A percentile compares a stretch with the other conserved stretches of the same genome.
phyloP scores from a whole-genome alignment of 192 early-diverging fungal genomes.

The Coemansia sp. region DNA sequence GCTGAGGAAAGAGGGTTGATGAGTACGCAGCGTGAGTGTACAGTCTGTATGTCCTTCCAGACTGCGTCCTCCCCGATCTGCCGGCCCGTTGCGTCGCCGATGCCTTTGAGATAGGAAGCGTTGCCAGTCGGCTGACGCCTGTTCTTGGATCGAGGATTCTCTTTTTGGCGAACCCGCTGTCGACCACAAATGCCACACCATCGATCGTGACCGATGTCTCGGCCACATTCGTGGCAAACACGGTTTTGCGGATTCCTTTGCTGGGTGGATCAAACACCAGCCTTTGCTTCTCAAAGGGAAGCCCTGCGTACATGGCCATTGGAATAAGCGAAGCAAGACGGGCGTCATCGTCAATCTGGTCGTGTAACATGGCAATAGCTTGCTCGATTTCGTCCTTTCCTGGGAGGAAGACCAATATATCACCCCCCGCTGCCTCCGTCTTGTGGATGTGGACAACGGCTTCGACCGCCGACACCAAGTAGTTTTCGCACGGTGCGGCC shows the following conservation, averaged over 20 bases:
- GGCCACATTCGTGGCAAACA: conserved; percentile 95
- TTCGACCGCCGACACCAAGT: conserved; percentile 83
- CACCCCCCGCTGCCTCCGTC: conserved; percentile 88
- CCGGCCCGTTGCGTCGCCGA: conserved; percentile 89
- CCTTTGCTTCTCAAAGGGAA: conserved; percentile 84
- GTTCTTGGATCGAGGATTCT: conserved; percentile 87
- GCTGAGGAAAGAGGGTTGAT: conserved; percentile 86
- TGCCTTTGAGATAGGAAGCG: conserved; percentile 84
- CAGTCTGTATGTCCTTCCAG: conserved; percentile 91
- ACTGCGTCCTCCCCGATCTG: conserved; percentile 87
- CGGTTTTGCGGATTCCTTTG: conserved; percentile 77
- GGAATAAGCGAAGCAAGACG: conserved; percentile 71
- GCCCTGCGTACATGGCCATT: conserved; percentile 81
- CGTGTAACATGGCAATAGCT: conserved; percentile 60
- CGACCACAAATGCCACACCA: conserved; percentile 91
- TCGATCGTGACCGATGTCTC: conserved; percentile 97
- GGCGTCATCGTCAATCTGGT: conserved; percentile 54
- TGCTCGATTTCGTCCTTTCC: conserved; percentile 94
- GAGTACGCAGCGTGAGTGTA: conserved; percentile 87
- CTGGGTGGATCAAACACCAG: conserved; percentile 88
- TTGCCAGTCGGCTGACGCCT: conserved; percentile 89
- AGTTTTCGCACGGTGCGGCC: conserved; percentile 86
- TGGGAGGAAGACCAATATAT: conserved; percentile 90
- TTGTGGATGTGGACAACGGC: conserved; percentile 91
- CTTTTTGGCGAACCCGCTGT: conserved; percentile 91